Conservation (phyloP, 129 eudicot species). For the Helianthus tuberosus region DNA sequence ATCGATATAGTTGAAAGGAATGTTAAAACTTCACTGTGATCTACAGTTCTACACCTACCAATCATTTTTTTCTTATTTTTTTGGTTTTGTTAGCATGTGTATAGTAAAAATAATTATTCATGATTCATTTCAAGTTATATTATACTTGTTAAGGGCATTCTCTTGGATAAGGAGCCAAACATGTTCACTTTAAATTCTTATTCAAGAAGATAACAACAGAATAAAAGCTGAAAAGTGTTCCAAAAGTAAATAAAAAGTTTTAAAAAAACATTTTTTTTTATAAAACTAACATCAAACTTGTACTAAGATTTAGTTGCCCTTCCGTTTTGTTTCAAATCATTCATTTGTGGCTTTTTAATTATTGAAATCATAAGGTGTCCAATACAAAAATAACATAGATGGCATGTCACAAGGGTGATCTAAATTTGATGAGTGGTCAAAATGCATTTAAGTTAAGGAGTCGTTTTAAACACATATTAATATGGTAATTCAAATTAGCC, state of each 20-base stretch:
- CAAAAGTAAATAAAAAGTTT: neutral
- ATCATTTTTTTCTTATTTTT: too few species aligned
- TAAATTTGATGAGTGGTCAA: too few species aligned
- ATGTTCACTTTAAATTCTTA: constrained; percentile 19
- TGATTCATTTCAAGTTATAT: neutral
- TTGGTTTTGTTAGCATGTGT: too few species aligned
- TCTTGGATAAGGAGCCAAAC: constrained; percentile 18
- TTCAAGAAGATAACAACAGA: constrained; percentile 29
- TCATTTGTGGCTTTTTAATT: neutral
- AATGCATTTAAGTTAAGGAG: neutral
- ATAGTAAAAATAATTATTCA: neutral
- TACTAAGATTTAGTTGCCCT: neutral
- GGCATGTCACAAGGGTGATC: neutral
- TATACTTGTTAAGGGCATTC: neutral
- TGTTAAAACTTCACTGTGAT: too few species aligned
- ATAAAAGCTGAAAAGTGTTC: neutral
- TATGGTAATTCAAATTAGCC: too few species aligned
- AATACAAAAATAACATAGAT: neutral
- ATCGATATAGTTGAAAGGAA: too few species aligned
- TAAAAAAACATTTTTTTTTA: neutral
- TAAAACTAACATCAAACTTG: neutral
- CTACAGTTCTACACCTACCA: too few species aligned
- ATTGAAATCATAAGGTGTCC: neutral
- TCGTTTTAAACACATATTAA: neutral
- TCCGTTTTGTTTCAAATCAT: neutral